Evolutionary conservation across 192 early-diverging fungal genomes (phyloP), one percentile per base, ranked within the genome.

Genomic region (Coemansia sp.): DNA sequence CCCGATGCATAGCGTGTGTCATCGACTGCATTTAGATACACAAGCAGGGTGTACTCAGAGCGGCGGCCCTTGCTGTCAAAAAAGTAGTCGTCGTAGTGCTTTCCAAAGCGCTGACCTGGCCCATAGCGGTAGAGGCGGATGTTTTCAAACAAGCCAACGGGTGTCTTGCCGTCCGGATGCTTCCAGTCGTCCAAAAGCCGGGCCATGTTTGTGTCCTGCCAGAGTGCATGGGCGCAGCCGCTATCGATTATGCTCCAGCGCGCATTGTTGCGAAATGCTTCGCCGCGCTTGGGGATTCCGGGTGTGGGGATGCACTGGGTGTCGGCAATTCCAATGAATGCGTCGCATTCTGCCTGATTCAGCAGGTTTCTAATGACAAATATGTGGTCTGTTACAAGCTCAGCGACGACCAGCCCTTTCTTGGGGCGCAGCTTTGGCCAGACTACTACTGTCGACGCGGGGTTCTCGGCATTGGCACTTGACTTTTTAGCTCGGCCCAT

Each of bases 111-210:
- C 64, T 87, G 78, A 1, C 84, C 84, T 1, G 80, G 76, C n/a
- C 81, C 81, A 58, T 87, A 87, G 10, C 86, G 66, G 59, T 87
- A 87, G n/a, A 87, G 73, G 7, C 84, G 78, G 31, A 87, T 84
- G 75, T 84, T 85, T 7, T 77, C 78, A 38, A 82, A 72, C 47
- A 87, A 60, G 0, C 84, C 84, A 0, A 72, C 81, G 0, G 86
- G 82, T 25, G 66, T 38, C 65, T 69, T 65, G 10, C 72, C 69
- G 22, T 68, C 71, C 12, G 72, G 52, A 17, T 62, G 53, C 23
- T 31, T 52, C 73, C 84, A 86, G 66, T 42, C 64, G 59, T 65
- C 60, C 47, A 70, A 61, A 57, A 59, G 66, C 57, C 20, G 72
- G 36, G 55, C 63, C 72, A 66, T 68, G 28, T 70, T 83, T 34